phyloP scores from a whole-genome alignment of 768 basidiomycete species.

The Postia placenta region DNA sequence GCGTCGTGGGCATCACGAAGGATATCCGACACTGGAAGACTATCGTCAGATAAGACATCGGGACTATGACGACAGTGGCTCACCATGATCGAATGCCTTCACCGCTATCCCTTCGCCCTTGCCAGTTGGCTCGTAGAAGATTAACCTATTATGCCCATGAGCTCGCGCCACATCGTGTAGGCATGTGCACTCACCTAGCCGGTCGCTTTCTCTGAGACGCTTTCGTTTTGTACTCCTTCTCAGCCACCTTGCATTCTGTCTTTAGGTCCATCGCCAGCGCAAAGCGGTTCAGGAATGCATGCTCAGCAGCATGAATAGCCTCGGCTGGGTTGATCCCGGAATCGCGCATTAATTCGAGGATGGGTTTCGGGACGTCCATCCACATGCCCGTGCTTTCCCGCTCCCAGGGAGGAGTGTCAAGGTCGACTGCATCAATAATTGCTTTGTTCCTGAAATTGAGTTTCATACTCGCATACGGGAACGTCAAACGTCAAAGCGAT shows the following conservation, averaged over 20 bases:
- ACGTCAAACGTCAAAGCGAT: not conserved
- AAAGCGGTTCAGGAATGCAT: slow-evolving; percentile 78
- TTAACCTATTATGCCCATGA: slow-evolving; percentile 40
- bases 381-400: slow-evolving; percentile 71
- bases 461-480: not conserved
- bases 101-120: slow-evolving; percentile 66
- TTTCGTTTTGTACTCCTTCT: slow-evolving; percentile 60
- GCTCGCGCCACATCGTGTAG: not conserved
- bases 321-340: slow-evolving; percentile 65
- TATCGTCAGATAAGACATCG: not conserved
- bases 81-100: slow-evolving; percentile 81
- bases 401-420: slow-evolving; percentile 75
- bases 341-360: slow-evolving; percentile 44
- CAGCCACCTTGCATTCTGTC: slow-evolving; percentile 79
- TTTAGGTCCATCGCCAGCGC: slow-evolving; percentile 59
- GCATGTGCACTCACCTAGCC: slow-evolving; percentile 40
- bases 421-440: slow-evolving; percentile 72
- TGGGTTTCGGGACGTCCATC: slow-evolving; percentile 62
- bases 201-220: slow-evolving; percentile 60
- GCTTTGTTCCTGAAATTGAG: slow-evolving; percentile 38
- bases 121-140: slow-evolving; percentile 74
- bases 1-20: slow-evolving; percentile 51
- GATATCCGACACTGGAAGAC: slow-evolving; percentile 42
- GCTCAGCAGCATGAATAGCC: slow-evolving; percentile 80
- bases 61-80: slow-evolving; percentile 7